These are phyloP conservation scores for Dioscorea dumetorum DNA, from an alignment of 106 monocot species.

Conservation along the genomic window DNA sequence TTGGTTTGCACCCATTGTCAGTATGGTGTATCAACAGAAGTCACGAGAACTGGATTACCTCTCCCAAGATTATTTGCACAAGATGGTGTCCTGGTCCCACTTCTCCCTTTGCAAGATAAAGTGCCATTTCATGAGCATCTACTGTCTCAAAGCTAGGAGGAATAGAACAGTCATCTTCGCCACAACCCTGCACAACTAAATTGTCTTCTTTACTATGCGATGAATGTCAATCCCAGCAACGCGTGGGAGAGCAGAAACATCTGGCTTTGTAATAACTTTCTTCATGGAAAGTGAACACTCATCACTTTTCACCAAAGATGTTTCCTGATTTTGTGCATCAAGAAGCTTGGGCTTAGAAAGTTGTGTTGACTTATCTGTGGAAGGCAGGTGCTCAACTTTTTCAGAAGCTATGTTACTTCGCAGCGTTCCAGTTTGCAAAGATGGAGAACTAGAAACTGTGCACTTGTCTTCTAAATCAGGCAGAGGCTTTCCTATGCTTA, in stretches of 20 bases:
- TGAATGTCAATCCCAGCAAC: neutral
- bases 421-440: neutral
- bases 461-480: neutral
- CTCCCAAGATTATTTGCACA: neutral
- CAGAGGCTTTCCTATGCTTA: neutral
- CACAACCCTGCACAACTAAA: neutral
- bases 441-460: too few species aligned
- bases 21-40: neutral
- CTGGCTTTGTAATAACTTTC: neutral
- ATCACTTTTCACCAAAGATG: neutral
- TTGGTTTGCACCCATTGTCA: constrained; percentile 7
- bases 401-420: neutral
- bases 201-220: neutral
- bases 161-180: constrained; percentile 6
- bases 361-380: neutral
- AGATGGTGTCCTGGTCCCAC: neutral
- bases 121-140: neutral
- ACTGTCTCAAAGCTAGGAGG: constrained; percentile 6
- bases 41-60: neutral
- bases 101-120: constrained; percentile 2
- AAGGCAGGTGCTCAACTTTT: neutral
- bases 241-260: neutral
- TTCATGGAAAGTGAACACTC: neutral
- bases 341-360: neutral
- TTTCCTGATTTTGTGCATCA: neutral